These are phyloP conservation scores for Saccharum officinarum DNA, from an alignment of 176 grass and related monocot species.

Conservation along the genomic window DNA sequence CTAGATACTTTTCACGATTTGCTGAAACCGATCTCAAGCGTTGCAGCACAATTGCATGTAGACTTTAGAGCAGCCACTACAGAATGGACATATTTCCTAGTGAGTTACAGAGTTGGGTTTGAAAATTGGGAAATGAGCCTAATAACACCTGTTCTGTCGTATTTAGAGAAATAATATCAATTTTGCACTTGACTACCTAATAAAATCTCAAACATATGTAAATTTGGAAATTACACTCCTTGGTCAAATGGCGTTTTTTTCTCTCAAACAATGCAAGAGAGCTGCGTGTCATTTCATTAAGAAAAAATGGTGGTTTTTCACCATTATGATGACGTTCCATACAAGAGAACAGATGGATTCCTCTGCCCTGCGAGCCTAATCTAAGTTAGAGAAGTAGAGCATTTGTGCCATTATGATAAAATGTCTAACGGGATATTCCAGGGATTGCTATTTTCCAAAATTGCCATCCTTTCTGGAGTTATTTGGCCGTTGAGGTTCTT, in stretches of 20 bases:
- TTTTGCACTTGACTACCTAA: background rate
- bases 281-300: background rate
- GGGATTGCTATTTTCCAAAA: background rate
- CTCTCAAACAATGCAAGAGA: background rate
- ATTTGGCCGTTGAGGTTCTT: background rate
- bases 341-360: background rate
- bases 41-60: background rate
- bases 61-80: constrained; percentile 11
- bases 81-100: background rate
- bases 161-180: background rate
- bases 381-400: background rate
- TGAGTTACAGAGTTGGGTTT: background rate
- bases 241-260: background rate
- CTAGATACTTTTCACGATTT: background rate
- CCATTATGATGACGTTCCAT: background rate
- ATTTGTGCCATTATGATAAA: background rate
- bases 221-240: background rate
- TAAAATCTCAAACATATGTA: background rate
- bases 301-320: background rate
- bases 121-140: background rate
- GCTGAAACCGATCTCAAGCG: background rate
- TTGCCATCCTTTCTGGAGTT: background rate
- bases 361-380: background rate
- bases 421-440: background rate
- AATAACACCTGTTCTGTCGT: background rate